Evolutionary conservation across 2,329 filamentous ascomycete genomes (phyloP).

Genomic region (Talaromyces pinophilus): DNA sequence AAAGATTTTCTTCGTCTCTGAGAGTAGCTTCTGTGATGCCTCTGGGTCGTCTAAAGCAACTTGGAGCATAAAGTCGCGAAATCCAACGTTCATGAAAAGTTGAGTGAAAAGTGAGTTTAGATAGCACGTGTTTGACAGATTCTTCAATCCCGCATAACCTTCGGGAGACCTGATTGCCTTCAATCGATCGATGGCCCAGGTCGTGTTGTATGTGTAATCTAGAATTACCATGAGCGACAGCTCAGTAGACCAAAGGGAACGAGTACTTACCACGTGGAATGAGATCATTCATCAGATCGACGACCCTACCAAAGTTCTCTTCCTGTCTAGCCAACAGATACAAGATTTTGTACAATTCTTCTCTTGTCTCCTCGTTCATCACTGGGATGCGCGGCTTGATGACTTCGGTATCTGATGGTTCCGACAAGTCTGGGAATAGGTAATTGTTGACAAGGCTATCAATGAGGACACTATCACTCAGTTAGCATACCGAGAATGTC

Average conservation of each 20-base stretch:
- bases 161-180: constrained; percentile 72
- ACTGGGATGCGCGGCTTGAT: constrained; percentile 46
- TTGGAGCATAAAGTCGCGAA: constrained; percentile 78
- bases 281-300: constrained; percentile 55
- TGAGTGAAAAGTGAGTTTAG: constrained; percentile 93
- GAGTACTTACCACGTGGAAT: constrained; percentile 50
- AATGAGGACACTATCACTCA: constrained; percentile 43
- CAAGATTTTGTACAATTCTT: constrained; percentile 63
- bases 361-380: constrained; percentile 58
- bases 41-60: constrained; percentile 58
- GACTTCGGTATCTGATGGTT: constrained; percentile 32
- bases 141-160: constrained; percentile 86
- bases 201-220: constrained; percentile 63
- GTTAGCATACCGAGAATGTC: constrained; percentile 6
- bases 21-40: constrained; percentile 67
- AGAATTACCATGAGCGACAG: constrained; percentile 9
- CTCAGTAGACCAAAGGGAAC: constrained; percentile 6
- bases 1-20: constrained; percentile 79
- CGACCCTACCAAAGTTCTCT: constrained; percentile 52
- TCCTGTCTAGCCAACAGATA: constrained; percentile 56
- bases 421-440: constrained; percentile 62
- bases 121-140: constrained; percentile 95
- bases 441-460: constrained; percentile 62
- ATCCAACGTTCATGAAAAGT: constrained; percentile 90
- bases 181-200: constrained; percentile 63